Percentiles rank a stretch among this genome's conserved stretches.
These are phyloP conservation scores for Letharia columbiana DNA, from an alignment of 495 filamentous ascomycete species.

Conservation along the genomic window DNA sequence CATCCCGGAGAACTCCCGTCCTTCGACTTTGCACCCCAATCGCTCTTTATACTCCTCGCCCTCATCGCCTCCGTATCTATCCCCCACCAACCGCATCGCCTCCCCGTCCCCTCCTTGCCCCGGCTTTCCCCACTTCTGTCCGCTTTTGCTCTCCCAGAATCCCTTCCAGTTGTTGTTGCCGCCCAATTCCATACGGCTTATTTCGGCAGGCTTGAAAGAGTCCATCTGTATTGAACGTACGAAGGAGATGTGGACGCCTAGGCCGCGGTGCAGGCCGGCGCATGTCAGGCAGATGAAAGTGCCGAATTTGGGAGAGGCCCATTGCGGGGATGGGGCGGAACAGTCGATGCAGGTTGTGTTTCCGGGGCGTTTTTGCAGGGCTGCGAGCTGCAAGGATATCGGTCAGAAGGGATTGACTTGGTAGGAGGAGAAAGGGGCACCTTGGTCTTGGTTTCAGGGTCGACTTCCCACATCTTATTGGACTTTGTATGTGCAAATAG, in stretches of 20 bases:
- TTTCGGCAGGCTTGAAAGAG: slow-evolving; percentile 82
- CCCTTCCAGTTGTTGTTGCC: slow-evolving; percentile 78
- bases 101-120: slow-evolving; percentile 38
- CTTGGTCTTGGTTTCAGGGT: slow-evolving; percentile 90
- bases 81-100: slow-evolving; percentile 64
- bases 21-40: slow-evolving; percentile 75
- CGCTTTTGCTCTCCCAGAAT: slow-evolving; percentile 68
- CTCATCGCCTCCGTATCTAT: slow-evolving; percentile 74
- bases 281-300: slow-evolving; percentile 97
- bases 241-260: slow-evolving; percentile 97
- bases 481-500: neutral
- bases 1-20: slow-evolving; percentile 54
- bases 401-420: slow-evolving; percentile 1
- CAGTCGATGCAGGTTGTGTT: slow-evolving; percentile 93
- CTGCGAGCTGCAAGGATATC: slow-evolving; percentile 77
- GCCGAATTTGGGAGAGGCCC: slow-evolving; percentile 70
- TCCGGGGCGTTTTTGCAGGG: slow-evolving; percentile 76
- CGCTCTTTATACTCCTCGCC: slow-evolving; percentile 97
- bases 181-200: slow-evolving; percentile 76
- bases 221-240: slow-evolving; percentile 96
- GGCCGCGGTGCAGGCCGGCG: slow-evolving; percentile 85
- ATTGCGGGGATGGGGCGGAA: slow-evolving; percentile 89
- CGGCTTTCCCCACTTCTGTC: slow-evolving; percentile 60
- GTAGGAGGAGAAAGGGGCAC: slow-evolving; percentile 36
- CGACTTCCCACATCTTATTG: slow-evolving; percentile 67